Base-by-base conservation (phyloP, 2,329 filamentous ascomycete species). In the Cryoendolithus antarcticus region DNA sequence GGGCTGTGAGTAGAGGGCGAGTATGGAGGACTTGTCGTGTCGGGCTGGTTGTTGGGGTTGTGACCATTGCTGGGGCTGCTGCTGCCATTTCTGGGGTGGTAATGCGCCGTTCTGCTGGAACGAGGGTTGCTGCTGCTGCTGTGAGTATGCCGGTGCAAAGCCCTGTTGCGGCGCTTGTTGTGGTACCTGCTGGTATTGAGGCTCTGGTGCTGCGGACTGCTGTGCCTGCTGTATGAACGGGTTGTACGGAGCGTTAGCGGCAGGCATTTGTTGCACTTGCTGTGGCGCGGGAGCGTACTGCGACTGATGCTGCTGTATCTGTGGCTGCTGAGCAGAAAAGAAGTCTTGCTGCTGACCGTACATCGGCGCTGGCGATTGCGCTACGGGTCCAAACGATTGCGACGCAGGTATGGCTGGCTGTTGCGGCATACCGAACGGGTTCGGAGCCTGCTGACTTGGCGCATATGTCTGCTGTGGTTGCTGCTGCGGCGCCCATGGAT, bases 21-120 rank as follows among this genome's bases (percentile, higher is more conserved):
- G 67, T 43, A 91, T 89, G 4, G 80, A 80, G 3, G 74, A 75
- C 46, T 82, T 88, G 51, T 86, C 76, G 24, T 77, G 70, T 27
- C 72, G 65, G 32, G 65, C 64, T 10, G 67, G 64, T 37, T 41
- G 51, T 37, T 52, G 56, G 13, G 49, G 52, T 35, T 48, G 53
- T 30, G 35, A 27, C 54, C 53, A 34, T 44, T 45, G 42, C 37
- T 56, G 53, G 32, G 51, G 49, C 6, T 49, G 49, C 12, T 56
- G 48, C 24, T 32, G 29, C 43, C 59, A 60, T 19, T 62, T 60
- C 34, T 63, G 62, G 39, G 50, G 43, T 4, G 41, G 42, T 27
- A 8, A 8, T 28, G 34, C 32, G 11, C 37, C 27, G 6, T 31
- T 39, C 42, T 61, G 59, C 35, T 54, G 55, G 40, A 57, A 57